Conservation (phyloP, 768 basidiomycete species). For the Favolaschia claudopus region DNA sequence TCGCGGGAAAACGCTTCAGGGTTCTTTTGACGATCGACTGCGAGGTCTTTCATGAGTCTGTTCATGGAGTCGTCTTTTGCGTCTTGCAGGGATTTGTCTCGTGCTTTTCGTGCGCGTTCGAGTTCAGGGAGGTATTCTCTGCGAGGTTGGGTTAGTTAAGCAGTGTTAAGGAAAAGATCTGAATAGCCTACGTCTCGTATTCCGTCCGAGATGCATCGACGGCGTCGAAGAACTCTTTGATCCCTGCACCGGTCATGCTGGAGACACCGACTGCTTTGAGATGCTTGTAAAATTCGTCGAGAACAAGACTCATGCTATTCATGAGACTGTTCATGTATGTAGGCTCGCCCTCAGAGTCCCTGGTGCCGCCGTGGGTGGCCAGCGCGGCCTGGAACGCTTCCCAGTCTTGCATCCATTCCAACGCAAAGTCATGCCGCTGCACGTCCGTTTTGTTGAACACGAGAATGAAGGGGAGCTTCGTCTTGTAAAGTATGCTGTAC, state of each 20-base stretch:
- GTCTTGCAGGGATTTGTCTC: slow-evolving; percentile 69
- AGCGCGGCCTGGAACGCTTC: slow-evolving; percentile 93
- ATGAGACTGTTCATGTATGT: slow-evolving; percentile 99
- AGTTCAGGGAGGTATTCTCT: slow-evolving; percentile 96
- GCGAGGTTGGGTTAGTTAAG: slow-evolving; percentile 19
- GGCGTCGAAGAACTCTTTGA: slow-evolving; percentile 90
- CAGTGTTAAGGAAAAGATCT: neutral
- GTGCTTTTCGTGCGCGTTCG: slow-evolving; percentile 67
- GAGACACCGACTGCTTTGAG: slow-evolving; percentile 96
- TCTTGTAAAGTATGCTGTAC: slow-evolving; percentile 93
- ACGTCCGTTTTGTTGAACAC: slow-evolving; percentile 99
- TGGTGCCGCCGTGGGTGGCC: slow-evolving; percentile 68
- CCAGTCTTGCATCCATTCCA: slow-evolving; percentile 99
- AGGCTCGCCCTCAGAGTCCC: slow-evolving; percentile 86
- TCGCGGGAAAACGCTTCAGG: slow-evolving; percentile 64
- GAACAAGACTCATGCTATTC: slow-evolving; percentile 98
- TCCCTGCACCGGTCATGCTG: slow-evolving; percentile 93
- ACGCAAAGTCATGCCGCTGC: slow-evolving; percentile 85
- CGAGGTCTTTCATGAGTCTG: slow-evolving; percentile 81
- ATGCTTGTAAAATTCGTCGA: slow-evolving; percentile 98
- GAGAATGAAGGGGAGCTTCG: slow-evolving; percentile 94
- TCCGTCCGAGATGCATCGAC: slow-evolving; percentile 88
- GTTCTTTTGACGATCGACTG: slow-evolving; percentile 72
- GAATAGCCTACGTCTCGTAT: slow-evolving; percentile 79
- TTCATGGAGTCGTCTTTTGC: slow-evolving; percentile 80